Evolutionary conservation across 2,329 filamentous ascomycete species (phyloP), one percentile per base, ranked within the genome.

Genomic region (Colletotrichum cereale): DNA sequence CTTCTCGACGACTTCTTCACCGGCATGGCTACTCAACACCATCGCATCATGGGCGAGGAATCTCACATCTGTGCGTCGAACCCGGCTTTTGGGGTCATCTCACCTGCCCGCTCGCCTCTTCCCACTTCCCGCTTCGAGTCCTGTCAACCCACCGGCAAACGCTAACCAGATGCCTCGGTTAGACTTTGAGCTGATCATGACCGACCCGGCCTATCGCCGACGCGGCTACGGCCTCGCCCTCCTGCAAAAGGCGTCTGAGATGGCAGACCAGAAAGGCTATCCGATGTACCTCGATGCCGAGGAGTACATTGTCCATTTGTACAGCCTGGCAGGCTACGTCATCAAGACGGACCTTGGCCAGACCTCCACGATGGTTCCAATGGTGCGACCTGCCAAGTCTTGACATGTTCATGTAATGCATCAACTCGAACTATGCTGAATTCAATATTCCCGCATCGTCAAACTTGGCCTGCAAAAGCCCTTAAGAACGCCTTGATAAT

Each of bases 171-270:
- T 21, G 7, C 21, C 5, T 16, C n/a, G 11, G 21, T 11, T 31
- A 75, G 74, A 74, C 42, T 57, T 75, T 24, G 73, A 75, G 36
- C 40, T 75, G 12, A 58, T 75, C 29, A 67, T 74, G 62, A 71
- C 73, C 12, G 72, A 74, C 48, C 70, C 74, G 21, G 60, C 70
- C 5, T 67, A 72, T 8, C 73, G 71, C 5, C 42, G 73, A 1
- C 64, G 55, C 12, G 75, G 75, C 8, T 52, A 72, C 34, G 74
- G 66, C 5, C 56, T 55, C n/a, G 66, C 74, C 12, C 62, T 75
- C 7, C 38, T 75, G 8, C 53, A 42, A 18, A 50, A 40, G 14
- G 72, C 50, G 5, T 61, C 57, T 11, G 38, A 36, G 2, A 38
- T 73, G 6, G 73, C 74, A 3, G 74, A 76, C 40, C 55, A 64